Evolutionary conservation across 2,329 filamentous ascomycete genomes (phyloP).

Genomic region (Microdochium bolleyi): DNA sequence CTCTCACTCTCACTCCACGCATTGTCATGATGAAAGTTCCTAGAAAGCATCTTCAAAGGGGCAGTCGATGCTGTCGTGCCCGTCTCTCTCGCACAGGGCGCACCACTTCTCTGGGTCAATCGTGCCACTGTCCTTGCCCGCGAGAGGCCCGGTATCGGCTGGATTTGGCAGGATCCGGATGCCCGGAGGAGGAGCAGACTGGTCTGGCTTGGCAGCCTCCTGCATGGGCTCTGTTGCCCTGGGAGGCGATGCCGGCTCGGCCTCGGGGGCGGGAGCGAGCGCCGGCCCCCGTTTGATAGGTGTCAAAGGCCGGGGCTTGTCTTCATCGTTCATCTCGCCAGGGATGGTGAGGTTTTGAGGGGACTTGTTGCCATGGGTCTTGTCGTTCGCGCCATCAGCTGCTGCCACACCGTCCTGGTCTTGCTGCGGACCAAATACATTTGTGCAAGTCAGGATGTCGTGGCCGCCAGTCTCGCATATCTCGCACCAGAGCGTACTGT

Average conservation of each 20-base stretch:
- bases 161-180: slow-evolving; percentile 49
- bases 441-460: slow-evolving; percentile 89
- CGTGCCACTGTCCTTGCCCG: slow-evolving; percentile 70
- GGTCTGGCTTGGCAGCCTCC: slow-evolving; percentile 28
- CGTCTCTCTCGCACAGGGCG: slow-evolving; percentile 90
- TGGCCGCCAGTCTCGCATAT: slow-evolving; percentile 90
- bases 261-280: background rate
- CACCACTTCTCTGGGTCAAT: slow-evolving; percentile 91
- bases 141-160: slow-evolving; percentile 60
- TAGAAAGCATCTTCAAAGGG: slow-evolving; percentile 78
- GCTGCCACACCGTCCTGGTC: slow-evolving; percentile 12
- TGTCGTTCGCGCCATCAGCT: slow-evolving; percentile 8
- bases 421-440: slow-evolving; percentile 61
- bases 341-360: slow-evolving; percentile 30
- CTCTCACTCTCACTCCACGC: background rate
- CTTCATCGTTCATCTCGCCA: slow-evolving; percentile 27
- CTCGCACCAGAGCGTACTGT: slow-evolving; percentile 79
- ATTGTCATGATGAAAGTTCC: background rate
- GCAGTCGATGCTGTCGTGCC: slow-evolving; percentile 92
- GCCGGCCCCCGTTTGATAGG: slow-evolving; percentile 27
- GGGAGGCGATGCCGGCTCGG: background rate
- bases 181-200: slow-evolving; percentile 25
- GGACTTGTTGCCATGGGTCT: slow-evolving; percentile 26
- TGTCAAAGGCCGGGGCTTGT: slow-evolving; percentile 47
- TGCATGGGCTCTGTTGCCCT: background rate